Evolutionary conservation across 208 protist species (phyloP), one percentile per base, ranked within the genome.

Genomic region (Borovskyia barvae): DNA sequence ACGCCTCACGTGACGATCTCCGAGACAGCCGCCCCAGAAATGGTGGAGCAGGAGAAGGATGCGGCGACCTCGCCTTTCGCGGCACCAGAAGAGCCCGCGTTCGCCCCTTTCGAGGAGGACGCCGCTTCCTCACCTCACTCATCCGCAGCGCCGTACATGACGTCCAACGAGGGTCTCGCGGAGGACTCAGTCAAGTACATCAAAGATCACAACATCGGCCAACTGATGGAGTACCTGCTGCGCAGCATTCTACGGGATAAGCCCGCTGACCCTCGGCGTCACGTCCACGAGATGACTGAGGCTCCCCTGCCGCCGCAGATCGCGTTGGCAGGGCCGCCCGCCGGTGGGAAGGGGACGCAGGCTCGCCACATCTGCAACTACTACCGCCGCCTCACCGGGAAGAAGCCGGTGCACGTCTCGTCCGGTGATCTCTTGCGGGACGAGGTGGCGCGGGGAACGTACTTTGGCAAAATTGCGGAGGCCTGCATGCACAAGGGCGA

Each of bases 211-310:
- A 78, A 80, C 49, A 57, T 96, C 29, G 55, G 87, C 8, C 75
- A 88, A 32, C 51, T 94, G 33, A 87, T 94, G 77, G 91, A 96
- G 54, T 83, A 84, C 60, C 46, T 96, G 30, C 64, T 93, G 45
- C 85, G 80, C 37, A 42, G 60, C 41, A 40, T 97, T 49, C 56
- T 90, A n/a, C 37, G 33, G 0, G 78, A 95, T 42, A 77, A 86
- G 41, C 91, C 91, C 4, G 68, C 78, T 45, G 67, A 77, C 11
- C 88, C 89, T 9, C 24, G 65, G 14, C 17, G 71, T 41, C 92
- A 89, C 57, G 62, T 97, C 9, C 58, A 80, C 40, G 55, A 79
- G 5, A 39, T 97, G 9, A 80, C 83, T 14, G 43, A 47, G 19
- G 43, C 40, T 24, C 59, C 84, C 9, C 59, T 90, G 36, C 74